Conservation (phyloP, 2,329 filamentous ascomycete species). For the Boeremia lycopersici region DNA sequence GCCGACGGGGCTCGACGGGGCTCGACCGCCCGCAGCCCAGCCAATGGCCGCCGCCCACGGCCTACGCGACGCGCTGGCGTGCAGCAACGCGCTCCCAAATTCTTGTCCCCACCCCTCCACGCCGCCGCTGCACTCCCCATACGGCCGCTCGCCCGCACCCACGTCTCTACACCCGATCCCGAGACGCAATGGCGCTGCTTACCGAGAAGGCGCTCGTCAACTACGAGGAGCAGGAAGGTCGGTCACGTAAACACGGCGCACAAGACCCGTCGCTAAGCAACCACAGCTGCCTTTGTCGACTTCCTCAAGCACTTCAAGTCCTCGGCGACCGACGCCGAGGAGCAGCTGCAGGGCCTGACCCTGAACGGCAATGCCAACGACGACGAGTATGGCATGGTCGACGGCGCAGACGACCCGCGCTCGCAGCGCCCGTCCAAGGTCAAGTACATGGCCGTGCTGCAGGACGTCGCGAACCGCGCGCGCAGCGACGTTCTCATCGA, state of each 20-base stretch:
- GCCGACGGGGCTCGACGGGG: conserved; percentile 11
- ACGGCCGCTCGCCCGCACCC: conserved; percentile 16
- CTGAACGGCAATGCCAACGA: conserved; percentile 86
- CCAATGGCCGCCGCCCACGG: conserved; percentile 24
- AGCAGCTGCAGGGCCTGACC: conserved; percentile 82
- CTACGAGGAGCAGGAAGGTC: conserved; percentile 85
- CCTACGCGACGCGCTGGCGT: conserved; percentile 30
- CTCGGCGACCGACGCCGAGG: conserved; percentile 71
- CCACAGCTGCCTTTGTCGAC: conserved; percentile 77
- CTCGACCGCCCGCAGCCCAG: conserved; percentile 1
- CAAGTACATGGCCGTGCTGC: conserved; percentile 89
- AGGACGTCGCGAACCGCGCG: conserved; percentile 82
- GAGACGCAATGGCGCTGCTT: conserved; percentile 78
- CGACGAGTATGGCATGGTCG: conserved; percentile 93
- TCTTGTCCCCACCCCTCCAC: conserved; percentile 31
- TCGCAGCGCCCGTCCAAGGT: conserved; percentile 62
- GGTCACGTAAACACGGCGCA: conserved; percentile 49
- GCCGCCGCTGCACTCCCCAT: conserved; percentile 8
- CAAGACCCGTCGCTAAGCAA: conserved; percentile 40
- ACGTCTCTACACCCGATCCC: conserved; percentile 5
- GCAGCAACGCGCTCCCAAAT: conserved; percentile 35
- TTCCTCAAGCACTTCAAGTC: conserved; percentile 91
- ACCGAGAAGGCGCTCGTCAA: conserved; percentile 79
- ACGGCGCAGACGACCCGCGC: conserved; percentile 70
- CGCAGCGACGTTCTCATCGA: conserved; percentile 82